Conservation (phyloP, 208 protist species). For the Leishmania tarentolae region DNA sequence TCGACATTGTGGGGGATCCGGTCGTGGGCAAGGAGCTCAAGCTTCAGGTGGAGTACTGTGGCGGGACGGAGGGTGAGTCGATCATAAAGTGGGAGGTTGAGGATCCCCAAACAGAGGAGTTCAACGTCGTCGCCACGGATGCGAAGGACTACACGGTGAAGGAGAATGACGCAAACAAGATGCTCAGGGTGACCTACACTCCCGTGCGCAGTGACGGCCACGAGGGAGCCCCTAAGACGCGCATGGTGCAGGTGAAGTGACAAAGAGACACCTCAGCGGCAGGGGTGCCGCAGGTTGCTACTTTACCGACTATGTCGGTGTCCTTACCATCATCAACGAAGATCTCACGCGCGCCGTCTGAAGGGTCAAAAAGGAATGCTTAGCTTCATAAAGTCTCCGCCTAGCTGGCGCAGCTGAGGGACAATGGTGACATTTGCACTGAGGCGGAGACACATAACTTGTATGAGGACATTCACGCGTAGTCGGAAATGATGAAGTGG, state of each 20-base stretch:
- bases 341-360: background rate
- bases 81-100: constrained; percentile 74
- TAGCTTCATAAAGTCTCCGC: constrained; percentile 4
- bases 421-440: constrained; percentile 21
- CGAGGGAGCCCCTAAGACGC: constrained; percentile 66
- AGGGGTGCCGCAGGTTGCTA: constrained; percentile 19
- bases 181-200: constrained; percentile 83
- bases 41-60: constrained; percentile 78
- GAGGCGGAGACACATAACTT: constrained; percentile 24
- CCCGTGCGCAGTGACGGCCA: constrained; percentile 82
- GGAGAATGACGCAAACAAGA: constrained; percentile 70
- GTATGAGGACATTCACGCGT: constrained; percentile 23
- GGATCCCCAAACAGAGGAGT: constrained; percentile 61
- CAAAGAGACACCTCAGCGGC: background rate
- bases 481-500: background rate
- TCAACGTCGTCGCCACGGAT: constrained; percentile 52
- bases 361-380: background rate
- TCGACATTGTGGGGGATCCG: constrained; percentile 75
- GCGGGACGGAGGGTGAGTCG: constrained; percentile 69
- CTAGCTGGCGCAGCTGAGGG: constrained; percentile 10
- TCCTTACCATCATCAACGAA: background rate
- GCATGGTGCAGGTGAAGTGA: constrained; percentile 49
- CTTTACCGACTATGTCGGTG: background rate
- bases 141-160: constrained; percentile 61
- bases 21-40: constrained; percentile 57